Base-by-base conservation (phyloP, 1,284 basidiomycete species). In the Ceratorhiza oryzae-sativae region DNA sequence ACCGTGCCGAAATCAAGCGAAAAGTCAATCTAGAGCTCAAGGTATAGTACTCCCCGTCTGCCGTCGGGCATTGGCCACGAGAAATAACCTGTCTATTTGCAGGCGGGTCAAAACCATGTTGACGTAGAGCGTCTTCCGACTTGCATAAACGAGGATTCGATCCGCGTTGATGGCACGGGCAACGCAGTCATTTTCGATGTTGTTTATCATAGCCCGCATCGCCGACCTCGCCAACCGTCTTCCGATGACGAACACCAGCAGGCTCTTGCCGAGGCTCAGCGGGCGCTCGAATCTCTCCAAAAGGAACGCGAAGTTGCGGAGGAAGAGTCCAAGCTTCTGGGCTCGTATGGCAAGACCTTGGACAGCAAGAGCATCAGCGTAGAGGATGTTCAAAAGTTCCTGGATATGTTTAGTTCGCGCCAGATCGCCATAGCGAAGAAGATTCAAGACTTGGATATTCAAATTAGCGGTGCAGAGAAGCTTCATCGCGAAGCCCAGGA, bases 61-160 rank as follows among this genome's bases (percentile, higher is more conserved):
- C 18, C 10, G 27, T 45, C 15, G 15, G 8, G 10, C n/a, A 5
- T 15, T 53, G 18, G 9, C n/a, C n/a, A 3, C n/a, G 20, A 45
- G 42, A 25, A 27, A 8, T 27, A 53, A 25, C 41, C 23, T 10
- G 12, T 58, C 12, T 20, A 20, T 27, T 27, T 41, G 10, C 23
- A 77, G 75, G 45, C 41, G 42, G 77, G 77, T 25, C 77, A 77
- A 71, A 77, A 77, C 34, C 73, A 77, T 18, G 72, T 78, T n/a
- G 73, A 73, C 20, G 72, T 77, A 9, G 72, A 61, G 20, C 45
- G 75, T 13, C 71, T 78, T 12, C 76, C 77, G 0, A 75, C 67
- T 30, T 72, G 58, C 32, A 41, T 78, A 12, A 73, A 76, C 55
- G 70, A 76, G 51, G 75, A 76, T 71, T 77, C 76, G 15, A 72